Evolutionary conservation across 2,329 filamentous ascomycete species (phyloP).

Genomic region (Mariannaea elegans): DNA sequence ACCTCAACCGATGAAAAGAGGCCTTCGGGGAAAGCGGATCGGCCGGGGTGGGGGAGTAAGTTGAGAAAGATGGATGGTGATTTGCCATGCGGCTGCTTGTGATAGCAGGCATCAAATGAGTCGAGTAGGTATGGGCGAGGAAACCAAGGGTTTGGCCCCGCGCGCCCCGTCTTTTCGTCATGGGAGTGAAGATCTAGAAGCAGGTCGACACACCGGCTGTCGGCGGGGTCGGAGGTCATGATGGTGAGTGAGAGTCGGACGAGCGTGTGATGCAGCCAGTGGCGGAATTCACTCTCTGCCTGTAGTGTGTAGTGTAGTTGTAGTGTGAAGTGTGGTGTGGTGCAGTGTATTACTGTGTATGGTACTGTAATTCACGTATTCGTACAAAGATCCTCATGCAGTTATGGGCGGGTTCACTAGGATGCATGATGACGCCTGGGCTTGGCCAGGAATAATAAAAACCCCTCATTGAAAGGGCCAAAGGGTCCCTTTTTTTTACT

Average conservation of each 20-base stretch:
- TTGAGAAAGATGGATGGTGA: not conserved
- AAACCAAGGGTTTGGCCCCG: no score
- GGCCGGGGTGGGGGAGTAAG: not conserved
- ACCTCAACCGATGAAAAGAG: conserved; percentile 1
- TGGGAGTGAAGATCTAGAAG: conserved; percentile 10
- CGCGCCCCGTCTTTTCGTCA: no score
- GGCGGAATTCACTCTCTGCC: no score
- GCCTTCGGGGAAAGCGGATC: not conserved
- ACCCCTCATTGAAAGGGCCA: no score
- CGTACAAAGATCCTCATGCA: not conserved
- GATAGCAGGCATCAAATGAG: not conserved
- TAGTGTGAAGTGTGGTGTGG: no score
- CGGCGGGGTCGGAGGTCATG: not conserved
- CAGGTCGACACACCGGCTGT: not conserved
- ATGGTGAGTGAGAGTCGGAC: not conserved
- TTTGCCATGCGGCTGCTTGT: conserved; percentile 3
- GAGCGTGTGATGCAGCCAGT: no score
- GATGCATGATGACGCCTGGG: conserved; percentile 21
- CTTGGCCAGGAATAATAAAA: no score
- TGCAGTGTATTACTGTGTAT: no score
- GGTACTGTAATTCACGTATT: not conserved
- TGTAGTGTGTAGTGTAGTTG: no score
- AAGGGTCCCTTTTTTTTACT: no score
- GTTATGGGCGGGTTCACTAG: conserved; percentile 3
- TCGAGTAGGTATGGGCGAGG: no score